Conservation (phyloP, 2,329 filamentous ascomycete species). For the Zelopaecilomyces penicillatus region DNA sequence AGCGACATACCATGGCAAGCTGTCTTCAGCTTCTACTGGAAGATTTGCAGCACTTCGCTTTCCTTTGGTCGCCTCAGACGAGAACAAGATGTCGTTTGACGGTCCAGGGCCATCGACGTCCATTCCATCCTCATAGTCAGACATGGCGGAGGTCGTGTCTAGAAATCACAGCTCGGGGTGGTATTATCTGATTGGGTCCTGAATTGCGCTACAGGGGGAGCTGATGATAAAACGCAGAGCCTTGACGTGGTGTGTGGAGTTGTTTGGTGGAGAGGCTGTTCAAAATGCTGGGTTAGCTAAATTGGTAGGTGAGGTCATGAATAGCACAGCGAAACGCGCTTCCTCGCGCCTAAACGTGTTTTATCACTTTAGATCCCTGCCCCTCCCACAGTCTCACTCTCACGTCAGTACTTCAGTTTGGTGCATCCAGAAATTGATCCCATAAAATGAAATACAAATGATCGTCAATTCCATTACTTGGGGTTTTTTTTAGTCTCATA, state of each 20-base stretch:
- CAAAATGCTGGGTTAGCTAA: background rate
- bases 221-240: too few relatives aligned
- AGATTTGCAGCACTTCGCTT: constrained; percentile 90
- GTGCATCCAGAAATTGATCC: too few relatives aligned
- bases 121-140: constrained; percentile 54
- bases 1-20: constrained; percentile 68
- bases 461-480: too few relatives aligned
- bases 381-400: too few relatives aligned
- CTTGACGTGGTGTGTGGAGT: too few relatives aligned
- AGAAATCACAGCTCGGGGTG: background rate
- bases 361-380: constrained; percentile 4
- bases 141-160: constrained; percentile 33
- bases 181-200: background rate
- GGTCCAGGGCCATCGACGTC: constrained; percentile 44
- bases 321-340: constrained; percentile 5
- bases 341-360: constrained; percentile 19
- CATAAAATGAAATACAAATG: too few relatives aligned
- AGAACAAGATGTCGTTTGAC: constrained; percentile 54
- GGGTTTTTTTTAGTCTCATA: too few relatives aligned
- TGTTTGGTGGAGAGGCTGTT: too few relatives aligned
- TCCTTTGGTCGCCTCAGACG: constrained; percentile 71
- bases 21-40: constrained; percentile 88
- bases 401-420: too few relatives aligned
- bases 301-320: constrained; percentile 15
- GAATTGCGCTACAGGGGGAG: too few relatives aligned